phyloP scores from a whole-genome alignment of 1,284 basidiomycete genomes.

The Kalmanozyma brasiliensis region DNA sequence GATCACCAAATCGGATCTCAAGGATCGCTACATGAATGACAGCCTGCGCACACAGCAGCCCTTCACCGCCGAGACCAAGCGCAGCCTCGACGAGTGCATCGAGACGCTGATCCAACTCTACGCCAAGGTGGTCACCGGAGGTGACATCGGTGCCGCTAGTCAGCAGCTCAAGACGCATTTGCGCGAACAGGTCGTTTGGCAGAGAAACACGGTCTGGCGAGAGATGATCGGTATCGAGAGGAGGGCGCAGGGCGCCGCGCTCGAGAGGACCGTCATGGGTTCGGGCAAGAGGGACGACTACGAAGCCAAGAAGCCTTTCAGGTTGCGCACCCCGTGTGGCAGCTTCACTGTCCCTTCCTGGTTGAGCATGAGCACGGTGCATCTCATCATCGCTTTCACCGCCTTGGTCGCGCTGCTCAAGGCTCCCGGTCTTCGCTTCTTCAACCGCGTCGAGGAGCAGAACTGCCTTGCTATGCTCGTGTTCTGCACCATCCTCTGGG shows the following conservation, averaged over 20 bases:
- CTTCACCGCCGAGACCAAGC: constrained; percentile 73
- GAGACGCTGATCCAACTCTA: constrained; percentile 79
- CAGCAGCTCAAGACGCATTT: constrained; percentile 88
- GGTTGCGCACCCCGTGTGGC: constrained; percentile 56
- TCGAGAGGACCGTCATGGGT: constrained; percentile 63
- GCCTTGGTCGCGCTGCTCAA: constrained; percentile 62
- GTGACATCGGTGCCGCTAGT: constrained; percentile 78
- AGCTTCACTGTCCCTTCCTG: constrained; percentile 51
- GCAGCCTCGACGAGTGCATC: constrained; percentile 74
- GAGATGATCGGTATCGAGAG: constrained; percentile 95
- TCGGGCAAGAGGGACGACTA: constrained; percentile 23
- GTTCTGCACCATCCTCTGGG: constrained; percentile 95
- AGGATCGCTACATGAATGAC: constrained; percentile 82
- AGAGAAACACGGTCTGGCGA: constrained; percentile 94
- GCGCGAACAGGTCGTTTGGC: constrained; percentile 89
- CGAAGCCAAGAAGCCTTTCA: constrained; percentile 52
- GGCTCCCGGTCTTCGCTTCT: constrained; percentile 62
- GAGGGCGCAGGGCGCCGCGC: constrained; percentile 63
- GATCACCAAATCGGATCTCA: constrained; percentile 85
- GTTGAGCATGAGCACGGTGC: constrained; percentile 61
- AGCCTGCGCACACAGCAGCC: constrained; percentile 73
- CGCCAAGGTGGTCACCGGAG: constrained; percentile 84
- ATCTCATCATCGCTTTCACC: constrained; percentile 60
- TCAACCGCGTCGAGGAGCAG: constrained; percentile 80
- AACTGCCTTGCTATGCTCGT: constrained; percentile 89